Conservation (phyloP, 2,329 filamentous ascomycete genomes). For the Fusarium longipes region DNA sequence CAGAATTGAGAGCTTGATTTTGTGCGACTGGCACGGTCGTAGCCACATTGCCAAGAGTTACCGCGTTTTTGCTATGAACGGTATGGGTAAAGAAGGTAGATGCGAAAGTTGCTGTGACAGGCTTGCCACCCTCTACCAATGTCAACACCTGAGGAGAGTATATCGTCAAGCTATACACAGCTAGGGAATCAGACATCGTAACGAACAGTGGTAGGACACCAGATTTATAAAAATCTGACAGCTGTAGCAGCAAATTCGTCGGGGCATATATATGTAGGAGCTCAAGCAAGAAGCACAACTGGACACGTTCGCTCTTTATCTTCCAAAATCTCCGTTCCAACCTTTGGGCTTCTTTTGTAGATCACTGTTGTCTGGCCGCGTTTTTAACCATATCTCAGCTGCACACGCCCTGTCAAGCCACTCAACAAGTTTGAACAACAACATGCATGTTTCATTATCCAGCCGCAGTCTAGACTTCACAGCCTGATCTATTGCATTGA, state of each 20-base stretch:
- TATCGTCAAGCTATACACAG: no score
- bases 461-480: neutral
- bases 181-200: neutral
- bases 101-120: no score
- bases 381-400: neutral
- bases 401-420: slow-evolving; percentile 22
- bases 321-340: neutral
- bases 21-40: no score
- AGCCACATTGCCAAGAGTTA: no score
- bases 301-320: neutral
- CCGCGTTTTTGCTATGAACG: no score
- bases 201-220: neutral
- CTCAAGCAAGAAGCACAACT: neutral
- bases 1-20: no score
- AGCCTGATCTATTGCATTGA: neutral
- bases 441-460: slow-evolving; percentile 8
- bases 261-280: neutral
- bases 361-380: neutral
- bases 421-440: neutral
- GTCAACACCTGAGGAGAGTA: no score
- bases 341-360: neutral
- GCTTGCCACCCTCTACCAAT: no score
- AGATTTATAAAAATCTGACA: neutral
- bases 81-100: no score
- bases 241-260: no score